A percentile compares a stretch with the other conserved stretches of the same genome.
These are phyloP conservation scores for Suillus ampliporus DNA, from an alignment of 768 basidiomycete genomes.

Conservation along the genomic window DNA sequence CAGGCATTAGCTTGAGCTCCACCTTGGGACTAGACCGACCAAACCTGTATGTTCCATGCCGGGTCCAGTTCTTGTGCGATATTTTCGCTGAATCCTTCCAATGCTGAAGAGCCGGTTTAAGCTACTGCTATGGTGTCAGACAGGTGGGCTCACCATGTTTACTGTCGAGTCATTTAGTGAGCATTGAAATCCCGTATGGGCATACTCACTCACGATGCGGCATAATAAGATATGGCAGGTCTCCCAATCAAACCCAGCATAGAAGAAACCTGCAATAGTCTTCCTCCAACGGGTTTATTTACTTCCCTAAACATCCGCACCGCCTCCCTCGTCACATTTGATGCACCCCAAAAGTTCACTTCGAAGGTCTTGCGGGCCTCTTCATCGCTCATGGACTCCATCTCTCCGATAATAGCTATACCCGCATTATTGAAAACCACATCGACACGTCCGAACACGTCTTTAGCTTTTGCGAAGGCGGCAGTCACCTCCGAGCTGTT, in stretches of 20 bases:
- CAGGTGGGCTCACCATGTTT: conserved; percentile 11
- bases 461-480: conserved; percentile 34
- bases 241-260: conserved; percentile 22
- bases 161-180: conserved; percentile 4
- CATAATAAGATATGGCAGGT: conserved; percentile 25
- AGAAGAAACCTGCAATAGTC: conserved; percentile 41
- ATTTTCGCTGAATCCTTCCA: conserved; percentile 34
- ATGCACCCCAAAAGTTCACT: conserved; percentile 10
- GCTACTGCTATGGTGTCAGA: neutral
- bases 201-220: conserved; percentile 27
- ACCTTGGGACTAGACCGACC: neutral
- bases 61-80: conserved; percentile 31
- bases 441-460: conserved; percentile 1
- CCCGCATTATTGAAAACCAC: conserved; percentile 27
- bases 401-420: conserved; percentile 31
- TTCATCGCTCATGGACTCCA: conserved; percentile 40
- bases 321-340: conserved; percentile 36
- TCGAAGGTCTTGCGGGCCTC: conserved; percentile 41
- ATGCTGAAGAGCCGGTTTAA: conserved; percentile 19
- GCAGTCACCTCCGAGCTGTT: conserved; percentile 25
- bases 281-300: conserved; percentile 42
- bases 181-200: neutral
- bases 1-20: neutral
- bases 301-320: conserved; percentile 42
- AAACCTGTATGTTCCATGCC: conserved; percentile 36